Conservation (phyloP, 2,329 filamentous ascomycete species). For the Fusarium mundagurra region DNA sequence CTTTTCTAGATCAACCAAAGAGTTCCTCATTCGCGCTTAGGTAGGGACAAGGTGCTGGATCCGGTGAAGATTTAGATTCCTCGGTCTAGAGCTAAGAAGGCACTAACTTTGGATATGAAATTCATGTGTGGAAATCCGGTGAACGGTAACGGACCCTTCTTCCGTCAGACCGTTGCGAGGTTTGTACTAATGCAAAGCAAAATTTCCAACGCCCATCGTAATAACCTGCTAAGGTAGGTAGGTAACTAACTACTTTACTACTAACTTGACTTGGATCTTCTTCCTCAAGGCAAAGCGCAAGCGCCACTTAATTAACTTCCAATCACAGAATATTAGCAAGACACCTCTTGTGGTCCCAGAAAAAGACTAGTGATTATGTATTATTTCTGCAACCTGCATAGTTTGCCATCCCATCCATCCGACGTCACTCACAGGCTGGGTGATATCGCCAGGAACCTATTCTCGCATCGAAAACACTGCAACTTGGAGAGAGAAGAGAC, state of each 20-base stretch:
- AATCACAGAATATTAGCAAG: constrained; percentile 16
- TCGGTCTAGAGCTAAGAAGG: not conserved
- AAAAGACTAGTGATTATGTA: constrained; percentile 20
- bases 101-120: constrained; percentile 7
- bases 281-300: constrained; percentile 6
- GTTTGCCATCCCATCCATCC: constrained; percentile 12
- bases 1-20: constrained; percentile 17
- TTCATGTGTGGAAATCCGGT: constrained; percentile 1
- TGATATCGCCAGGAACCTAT: constrained; percentile 25
- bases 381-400: constrained; percentile 18
- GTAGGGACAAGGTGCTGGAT: not conserved
- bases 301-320: constrained; percentile 18
- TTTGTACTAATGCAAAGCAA: constrained; percentile 11
- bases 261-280: not conserved
- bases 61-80: not conserved
- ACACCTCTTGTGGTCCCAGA: constrained; percentile 1
- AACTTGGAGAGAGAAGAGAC: constrained; percentile 25
- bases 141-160: not conserved
- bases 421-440: constrained; percentile 17
- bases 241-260: not conserved
- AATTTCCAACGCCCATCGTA: not conserved
- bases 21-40: not conserved
- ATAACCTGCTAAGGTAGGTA: not conserved
- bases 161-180: not conserved
- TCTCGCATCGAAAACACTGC: not conserved